Evolutionary conservation across 2,329 filamentous ascomycete species (phyloP).

Genomic region (Ilyonectria robusta): DNA sequence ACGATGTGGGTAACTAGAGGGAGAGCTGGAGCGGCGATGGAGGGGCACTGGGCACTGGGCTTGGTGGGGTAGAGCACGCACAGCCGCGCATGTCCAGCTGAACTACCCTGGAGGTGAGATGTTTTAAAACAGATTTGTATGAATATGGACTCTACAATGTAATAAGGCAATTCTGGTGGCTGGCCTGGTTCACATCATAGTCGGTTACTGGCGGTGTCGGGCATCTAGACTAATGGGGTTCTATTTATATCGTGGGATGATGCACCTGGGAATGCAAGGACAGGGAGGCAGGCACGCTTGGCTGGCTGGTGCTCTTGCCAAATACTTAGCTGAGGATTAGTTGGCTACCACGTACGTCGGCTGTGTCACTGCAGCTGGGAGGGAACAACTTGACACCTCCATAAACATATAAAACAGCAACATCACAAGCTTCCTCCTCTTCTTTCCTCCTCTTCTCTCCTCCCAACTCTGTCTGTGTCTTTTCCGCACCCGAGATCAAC

Average conservation of each 20-base stretch:
- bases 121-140: too few relatives aligned
- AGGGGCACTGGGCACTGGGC: not conserved
- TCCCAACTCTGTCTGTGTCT: not conserved
- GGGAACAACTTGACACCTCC: not conserved
- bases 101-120: conserved; percentile 1
- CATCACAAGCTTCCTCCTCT: not conserved
- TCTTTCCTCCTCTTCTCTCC: not conserved
- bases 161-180: not conserved
- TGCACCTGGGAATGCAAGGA: conserved; percentile 17
- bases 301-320: not conserved
- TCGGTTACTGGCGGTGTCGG: not conserved
- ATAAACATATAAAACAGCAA: not conserved
- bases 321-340: not conserved
- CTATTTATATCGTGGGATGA: conserved; percentile 6
- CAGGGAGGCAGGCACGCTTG: conserved; percentile 7
- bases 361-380: not conserved
- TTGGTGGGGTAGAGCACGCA: not conserved
- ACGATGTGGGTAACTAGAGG: not conserved
- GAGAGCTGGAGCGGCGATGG: not conserved
- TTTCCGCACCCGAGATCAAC: not conserved
- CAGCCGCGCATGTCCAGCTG: not conserved
- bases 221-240: not conserved
- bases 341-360: not conserved
- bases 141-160: not conserved
- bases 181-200: not conserved